Evolutionary conservation across 2,329 filamentous ascomycete species (phyloP), one percentile per base, ranked within the genome.

Genomic region (Cladobotryum protrusum): DNA sequence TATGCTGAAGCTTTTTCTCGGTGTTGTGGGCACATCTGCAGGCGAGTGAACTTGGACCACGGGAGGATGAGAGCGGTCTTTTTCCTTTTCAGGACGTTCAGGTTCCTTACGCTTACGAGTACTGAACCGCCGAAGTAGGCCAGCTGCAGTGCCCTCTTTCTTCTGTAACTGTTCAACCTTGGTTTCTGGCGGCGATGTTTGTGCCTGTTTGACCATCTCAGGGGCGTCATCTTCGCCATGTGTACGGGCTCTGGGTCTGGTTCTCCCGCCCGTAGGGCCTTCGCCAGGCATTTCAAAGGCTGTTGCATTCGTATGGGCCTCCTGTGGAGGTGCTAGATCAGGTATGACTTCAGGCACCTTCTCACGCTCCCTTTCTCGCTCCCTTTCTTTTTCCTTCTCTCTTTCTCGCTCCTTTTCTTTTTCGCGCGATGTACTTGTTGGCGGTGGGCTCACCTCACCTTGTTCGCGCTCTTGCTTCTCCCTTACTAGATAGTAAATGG

Each of bases 401-500:
- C 54, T 61, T n/a, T 67, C 66, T 4, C 61, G 59, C 12, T 45
- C 45, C 7, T 44, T 24, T 11, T 55, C 46, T 37, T 66, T 62
- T 13, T 70, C 67, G 5, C 65, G 64, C 8, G 62, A 52, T 14
- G 60, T 44, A 14, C 65, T 59, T 43, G 86, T 77, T 39, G 75
- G 74, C 19, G 82, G 71, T 40, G 74, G 54, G 24, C 55, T 54
- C 49, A 61, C 61, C 32, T 66, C 65, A 15, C 60, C 57, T 43
- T 72, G 72, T 61, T 97, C 91, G 34, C 89, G 83, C 45, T 95
- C 89, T 56, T 89, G 82, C 71, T 97, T 97, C 72, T 99, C 93
- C 58, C 83, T 85, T n/a, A 96, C 93, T 3, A 99, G 79, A 61
- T 95, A 95, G 68, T 99, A 99, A 13, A 99, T 85, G 1, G 93